A percentile compares a stretch with the other conserved stretches of the same genome.
Conservation (phyloP, 164 flowering plant genomes). For the Stephania japonica region DNA sequence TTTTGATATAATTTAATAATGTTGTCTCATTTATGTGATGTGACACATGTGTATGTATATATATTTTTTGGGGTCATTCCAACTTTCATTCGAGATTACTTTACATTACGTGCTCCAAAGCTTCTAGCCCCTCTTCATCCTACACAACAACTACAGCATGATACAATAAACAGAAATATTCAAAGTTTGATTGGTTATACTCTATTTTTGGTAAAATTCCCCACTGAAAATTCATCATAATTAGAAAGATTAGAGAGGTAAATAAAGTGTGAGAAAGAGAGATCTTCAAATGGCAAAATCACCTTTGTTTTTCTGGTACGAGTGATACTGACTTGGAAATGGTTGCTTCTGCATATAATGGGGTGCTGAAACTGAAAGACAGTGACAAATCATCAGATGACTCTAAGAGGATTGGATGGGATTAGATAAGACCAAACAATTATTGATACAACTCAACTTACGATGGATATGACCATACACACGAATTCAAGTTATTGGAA, state of each 20-base stretch:
- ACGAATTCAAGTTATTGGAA: neutral
- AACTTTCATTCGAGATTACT: neutral
- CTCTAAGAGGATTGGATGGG: neutral
- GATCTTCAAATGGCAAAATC: neutral
- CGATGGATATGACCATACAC: neutral
- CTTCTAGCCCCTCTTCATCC: too few species aligned
- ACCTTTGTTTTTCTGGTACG: neutral
- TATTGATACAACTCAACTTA: neutral
- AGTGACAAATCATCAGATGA: neutral
- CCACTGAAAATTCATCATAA: neutral
- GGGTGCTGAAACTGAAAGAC: neutral
- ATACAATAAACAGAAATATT: neutral
- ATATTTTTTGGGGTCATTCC: neutral
- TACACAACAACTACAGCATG: neutral
- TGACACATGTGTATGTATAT: neutral
- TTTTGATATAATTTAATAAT: too few species aligned
- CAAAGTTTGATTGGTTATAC: neutral
- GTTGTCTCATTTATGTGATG: too few species aligned
- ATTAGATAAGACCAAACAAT: neutral
- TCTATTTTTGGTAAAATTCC: neutral
- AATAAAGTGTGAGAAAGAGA: neutral
- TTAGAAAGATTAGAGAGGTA: neutral
- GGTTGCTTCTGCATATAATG: neutral
- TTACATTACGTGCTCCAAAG: too few species aligned
- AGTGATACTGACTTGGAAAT: neutral